phyloP scores from a whole-genome alignment of 2,329 filamentous ascomycete species.

The Epichloe baconii region DNA sequence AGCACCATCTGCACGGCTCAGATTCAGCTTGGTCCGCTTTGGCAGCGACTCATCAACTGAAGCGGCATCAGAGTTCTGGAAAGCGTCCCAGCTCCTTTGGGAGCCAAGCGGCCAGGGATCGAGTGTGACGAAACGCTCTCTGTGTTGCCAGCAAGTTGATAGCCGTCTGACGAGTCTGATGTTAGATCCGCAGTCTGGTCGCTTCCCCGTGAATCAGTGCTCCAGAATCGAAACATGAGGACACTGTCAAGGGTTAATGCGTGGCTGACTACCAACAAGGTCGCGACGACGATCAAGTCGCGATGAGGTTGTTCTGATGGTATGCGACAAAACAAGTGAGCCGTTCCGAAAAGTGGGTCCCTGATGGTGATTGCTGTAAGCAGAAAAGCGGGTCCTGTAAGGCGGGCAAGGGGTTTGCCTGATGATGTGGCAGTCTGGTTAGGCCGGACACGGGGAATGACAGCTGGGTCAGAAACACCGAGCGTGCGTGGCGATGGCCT shows the following conservation, averaged over 20 bases:
- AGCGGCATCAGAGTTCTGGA: constrained; percentile 9
- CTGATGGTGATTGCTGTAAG: constrained; percentile 21
- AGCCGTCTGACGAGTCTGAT: constrained; percentile 15
- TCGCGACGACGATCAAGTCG: constrained; percentile 3
- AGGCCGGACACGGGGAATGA: constrained; percentile 10
- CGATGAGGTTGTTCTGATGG: constrained; percentile 7
- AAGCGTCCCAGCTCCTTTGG: constrained; percentile 27
- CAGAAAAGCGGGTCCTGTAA: constrained; percentile 13
- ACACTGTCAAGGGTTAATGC: constrained; percentile 18
- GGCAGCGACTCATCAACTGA: constrained; percentile 10
- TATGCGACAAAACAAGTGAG: constrained; percentile 6
- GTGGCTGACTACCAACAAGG: constrained; percentile 2
- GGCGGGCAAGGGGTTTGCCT: constrained; percentile 6
- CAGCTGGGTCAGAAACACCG: not conserved
- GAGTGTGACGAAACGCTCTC: not conserved
- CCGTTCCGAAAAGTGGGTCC: not conserved
- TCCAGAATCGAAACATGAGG: constrained; percentile 52
- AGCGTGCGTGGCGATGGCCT: constrained; percentile 1
- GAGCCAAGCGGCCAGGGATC: constrained; percentile 10
- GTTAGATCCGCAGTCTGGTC: constrained; percentile 31
- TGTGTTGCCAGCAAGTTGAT: constrained; percentile 12
- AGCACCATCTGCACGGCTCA: constrained; percentile 5
- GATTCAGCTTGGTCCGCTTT: constrained; percentile 31
- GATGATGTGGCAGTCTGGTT: constrained; percentile 9
- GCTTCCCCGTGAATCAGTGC: constrained; percentile 43